A percentile compares a stretch with the other conserved stretches of the same genome.
These are phyloP conservation scores for Pseudonitzschia multiseries DNA, from an alignment of 108 stramenopile genomes.

Conservation along the genomic window DNA sequence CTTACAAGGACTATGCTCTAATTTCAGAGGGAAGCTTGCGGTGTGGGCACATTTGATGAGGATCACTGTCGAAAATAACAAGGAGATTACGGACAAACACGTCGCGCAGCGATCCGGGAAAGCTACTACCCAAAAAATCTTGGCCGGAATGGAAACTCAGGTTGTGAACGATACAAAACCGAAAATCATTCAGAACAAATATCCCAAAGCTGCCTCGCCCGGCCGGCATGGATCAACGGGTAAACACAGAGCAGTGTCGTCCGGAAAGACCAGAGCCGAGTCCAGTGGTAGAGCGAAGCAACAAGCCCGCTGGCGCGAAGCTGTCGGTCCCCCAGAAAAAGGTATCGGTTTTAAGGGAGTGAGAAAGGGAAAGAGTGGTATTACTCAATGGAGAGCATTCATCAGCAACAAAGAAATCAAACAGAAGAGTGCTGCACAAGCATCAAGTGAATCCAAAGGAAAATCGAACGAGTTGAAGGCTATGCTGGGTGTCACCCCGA, in stretches of 20 bases:
- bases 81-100: constrained; percentile 66
- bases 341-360: constrained; percentile 60
- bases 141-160: constrained; percentile 49
- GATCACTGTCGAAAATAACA: constrained; percentile 68
- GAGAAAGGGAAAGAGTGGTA: constrained; percentile 53
- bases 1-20: constrained; percentile 92
- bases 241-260: constrained; percentile 24
- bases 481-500: constrained; percentile 36
- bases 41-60: constrained; percentile 88
- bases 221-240: constrained; percentile 13
- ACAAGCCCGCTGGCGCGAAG: constrained; percentile 67
- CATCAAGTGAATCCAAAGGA: constrained; percentile 13
- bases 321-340: constrained; percentile 63
- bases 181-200: not conserved
- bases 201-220: constrained; percentile 7
- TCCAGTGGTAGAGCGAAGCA: constrained; percentile 43
- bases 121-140: constrained; percentile 57
- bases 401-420: constrained; percentile 21
- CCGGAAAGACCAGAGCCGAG: constrained; percentile 40
- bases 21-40: constrained; percentile 93
- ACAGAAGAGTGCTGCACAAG: not conserved
- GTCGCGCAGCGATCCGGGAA: constrained; percentile 69
- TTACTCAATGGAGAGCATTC: constrained; percentile 51
- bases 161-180: constrained; percentile 11
- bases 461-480: constrained; percentile 37